Conservation (phyloP, 257 asterid genomes). For the Asclepias syriaca region DNA sequence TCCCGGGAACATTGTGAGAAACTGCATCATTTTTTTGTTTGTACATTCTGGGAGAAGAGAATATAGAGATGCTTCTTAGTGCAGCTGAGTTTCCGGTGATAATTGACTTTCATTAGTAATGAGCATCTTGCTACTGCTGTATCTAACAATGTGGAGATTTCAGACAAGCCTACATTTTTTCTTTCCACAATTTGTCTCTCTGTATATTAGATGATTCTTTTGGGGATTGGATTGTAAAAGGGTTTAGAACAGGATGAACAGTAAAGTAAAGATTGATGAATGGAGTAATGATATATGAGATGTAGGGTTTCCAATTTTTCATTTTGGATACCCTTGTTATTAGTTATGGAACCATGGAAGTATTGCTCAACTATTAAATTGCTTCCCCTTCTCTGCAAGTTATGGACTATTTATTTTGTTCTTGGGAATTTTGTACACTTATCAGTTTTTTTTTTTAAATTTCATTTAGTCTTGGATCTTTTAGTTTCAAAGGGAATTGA, state of each 20-base stretch:
- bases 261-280: background rate
- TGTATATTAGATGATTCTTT: conserved; percentile 42
- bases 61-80: conserved; percentile 17
- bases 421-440: no score
- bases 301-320: conserved; percentile 10
- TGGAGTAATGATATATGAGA: background rate
- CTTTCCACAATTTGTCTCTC: conserved; percentile 31
- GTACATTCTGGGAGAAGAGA: conserved; percentile 30
- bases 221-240: conserved; percentile 25
- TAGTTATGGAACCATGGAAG: background rate
- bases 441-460: no score
- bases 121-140: conserved; percentile 33
- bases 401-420: no score
- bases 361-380: no score
- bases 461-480: no score
- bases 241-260: conserved; percentile 33
- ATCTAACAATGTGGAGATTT: conserved; percentile 29
- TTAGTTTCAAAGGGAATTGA: no score
- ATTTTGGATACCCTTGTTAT: conserved; percentile 11
- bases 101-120: conserved; percentile 20
- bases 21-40: conserved; percentile 22
- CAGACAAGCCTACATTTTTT: conserved; percentile 18
- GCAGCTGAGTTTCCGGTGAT: conserved; percentile 17
- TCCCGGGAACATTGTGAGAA: conserved; percentile 19
- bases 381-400: no score